These are phyloP conservation scores for Pugionium cornutum DNA, from an alignment of 345 rosid genomes.

Conservation along the genomic window DNA sequence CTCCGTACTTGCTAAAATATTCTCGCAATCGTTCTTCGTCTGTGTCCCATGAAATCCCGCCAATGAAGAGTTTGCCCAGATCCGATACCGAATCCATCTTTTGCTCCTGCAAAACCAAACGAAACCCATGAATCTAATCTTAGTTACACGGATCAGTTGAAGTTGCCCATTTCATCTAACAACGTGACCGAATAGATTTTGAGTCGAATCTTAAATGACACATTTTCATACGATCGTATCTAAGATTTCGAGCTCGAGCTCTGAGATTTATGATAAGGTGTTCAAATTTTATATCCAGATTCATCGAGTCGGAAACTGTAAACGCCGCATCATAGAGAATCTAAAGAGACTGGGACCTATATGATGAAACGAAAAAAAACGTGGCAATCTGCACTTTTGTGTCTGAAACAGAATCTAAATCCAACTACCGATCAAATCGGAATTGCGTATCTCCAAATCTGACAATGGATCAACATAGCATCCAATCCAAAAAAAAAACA, in stretches of 20 bases:
- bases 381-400: conserved; percentile 43
- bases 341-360: conserved; percentile 41
- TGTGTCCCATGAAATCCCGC: conserved; percentile 99
- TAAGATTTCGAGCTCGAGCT: neutral
- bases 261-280: conserved; percentile 31
- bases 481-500: conserved; percentile 27
- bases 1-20: conserved; percentile 82
- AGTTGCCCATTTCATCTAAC: conserved; percentile 28
- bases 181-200: conserved; percentile 9
- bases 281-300: conserved; percentile 11
- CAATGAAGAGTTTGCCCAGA: conserved; percentile 98
- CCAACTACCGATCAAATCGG: conserved; percentile 48
- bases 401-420: conserved; percentile 56
- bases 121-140: conserved; percentile 46
- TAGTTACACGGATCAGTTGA: conserved; percentile 28
- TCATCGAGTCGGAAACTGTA: conserved; percentile 5
- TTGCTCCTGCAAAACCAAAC: conserved; percentile 48
- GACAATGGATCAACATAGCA: conserved; percentile 56
- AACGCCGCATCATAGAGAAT: conserved; percentile 27
- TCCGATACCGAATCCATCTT: conserved; percentile 82
- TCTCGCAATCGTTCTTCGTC: conserved; percentile 87
- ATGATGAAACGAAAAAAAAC: conserved; percentile 31
- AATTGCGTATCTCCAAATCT: conserved; percentile 56
- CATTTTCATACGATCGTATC: conserved; percentile 16
- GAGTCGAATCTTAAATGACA: conserved; percentile 19